Percentiles rank a stretch among this genome's conserved stretches.
These are phyloP conservation scores for Laguncularia racemosa DNA, from an alignment of 345 rosid species.

Conservation along the genomic window DNA sequence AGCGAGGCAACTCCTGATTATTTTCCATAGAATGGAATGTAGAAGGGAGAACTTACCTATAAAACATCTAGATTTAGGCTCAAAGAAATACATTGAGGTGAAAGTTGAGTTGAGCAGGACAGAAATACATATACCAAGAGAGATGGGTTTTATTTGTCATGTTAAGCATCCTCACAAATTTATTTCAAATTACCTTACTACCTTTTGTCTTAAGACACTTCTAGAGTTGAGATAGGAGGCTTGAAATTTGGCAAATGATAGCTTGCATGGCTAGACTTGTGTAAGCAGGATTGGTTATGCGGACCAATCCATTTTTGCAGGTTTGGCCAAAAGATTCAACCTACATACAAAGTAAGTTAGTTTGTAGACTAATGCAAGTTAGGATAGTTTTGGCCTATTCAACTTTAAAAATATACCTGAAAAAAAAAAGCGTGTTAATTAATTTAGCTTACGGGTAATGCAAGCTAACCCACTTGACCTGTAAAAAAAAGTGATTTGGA, in stretches of 20 bases:
- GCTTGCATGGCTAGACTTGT: slow-evolving; percentile 10
- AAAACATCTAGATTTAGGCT: slow-evolving; percentile 61
- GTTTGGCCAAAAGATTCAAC: no score
- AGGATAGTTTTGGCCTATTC: no score
- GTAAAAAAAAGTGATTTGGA: no score
- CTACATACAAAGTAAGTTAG: no score
- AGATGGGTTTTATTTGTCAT: slow-evolving; percentile 96
- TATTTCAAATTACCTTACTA: slow-evolving; percentile 80
- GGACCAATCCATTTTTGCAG: background rate
- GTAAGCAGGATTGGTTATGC: no score
- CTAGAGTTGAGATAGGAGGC: slow-evolving; percentile 74
- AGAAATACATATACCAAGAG: slow-evolving; percentile 84
- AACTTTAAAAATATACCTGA: no score
- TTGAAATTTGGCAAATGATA: slow-evolving; percentile 93
- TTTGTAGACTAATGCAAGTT: no score
- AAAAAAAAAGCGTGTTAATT: no score
- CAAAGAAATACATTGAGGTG: slow-evolving; percentile 72
- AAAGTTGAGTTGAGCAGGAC: slow-evolving; percentile 81
- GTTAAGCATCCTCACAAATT: slow-evolving; percentile 96
- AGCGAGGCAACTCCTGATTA: slow-evolving; percentile 84
- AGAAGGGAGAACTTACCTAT: slow-evolving; percentile 74
- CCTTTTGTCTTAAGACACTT: slow-evolving; percentile 76
- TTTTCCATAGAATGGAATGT: slow-evolving; percentile 93
- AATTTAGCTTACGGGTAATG: no score
- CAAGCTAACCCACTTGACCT: no score